Conservation (phyloP, 345 rosid genomes). For the Cochlearia excelsa region DNA sequence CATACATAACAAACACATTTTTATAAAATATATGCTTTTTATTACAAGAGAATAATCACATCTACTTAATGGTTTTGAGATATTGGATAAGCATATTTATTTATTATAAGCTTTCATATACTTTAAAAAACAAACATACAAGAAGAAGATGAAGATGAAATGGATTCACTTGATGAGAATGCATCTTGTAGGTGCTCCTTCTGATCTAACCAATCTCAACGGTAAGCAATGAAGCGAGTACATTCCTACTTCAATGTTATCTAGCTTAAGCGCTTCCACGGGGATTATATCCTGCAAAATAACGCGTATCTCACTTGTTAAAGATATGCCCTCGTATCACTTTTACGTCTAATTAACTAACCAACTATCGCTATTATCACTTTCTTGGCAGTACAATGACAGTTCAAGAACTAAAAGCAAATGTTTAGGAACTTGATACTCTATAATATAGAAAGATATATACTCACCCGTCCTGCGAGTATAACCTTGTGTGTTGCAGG, state of each 20-base stretch:
- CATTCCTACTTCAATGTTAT: slow-evolving; percentile 52
- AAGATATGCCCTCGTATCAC: background rate
- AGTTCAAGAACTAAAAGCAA: too few species aligned
- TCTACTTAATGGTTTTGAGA: slow-evolving; percentile 2
- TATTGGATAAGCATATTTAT: slow-evolving; percentile 9
- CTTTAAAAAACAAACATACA: too few species aligned
- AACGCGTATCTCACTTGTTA: background rate
- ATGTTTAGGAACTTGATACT: background rate
- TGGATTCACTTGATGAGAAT: slow-evolving; percentile 55
- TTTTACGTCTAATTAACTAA: slow-evolving; percentile 2
- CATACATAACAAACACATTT: background rate
- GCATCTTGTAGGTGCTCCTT: slow-evolving; percentile 73
- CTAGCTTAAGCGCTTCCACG: slow-evolving; percentile 66
- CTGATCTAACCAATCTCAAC: slow-evolving; percentile 58
- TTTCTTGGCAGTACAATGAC: too few species aligned
- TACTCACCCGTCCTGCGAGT: slow-evolving; percentile 34
- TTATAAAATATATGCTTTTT: background rate
- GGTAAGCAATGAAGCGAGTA: slow-evolving; percentile 74
- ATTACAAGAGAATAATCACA: background rate
- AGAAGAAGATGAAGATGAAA: too few species aligned
- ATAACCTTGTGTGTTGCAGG: slow-evolving; percentile 38
- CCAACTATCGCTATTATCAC: slow-evolving; percentile 3
- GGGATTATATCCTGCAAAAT: slow-evolving; percentile 54
- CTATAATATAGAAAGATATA: background rate
- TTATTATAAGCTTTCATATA: background rate